Percentiles rank a stretch among this genome's conserved stretches.
Evolutionary conservation across 2,329 filamentous ascomycete genomes (phyloP).

Genomic region (Coniochaeta hoffmannii): DNA sequence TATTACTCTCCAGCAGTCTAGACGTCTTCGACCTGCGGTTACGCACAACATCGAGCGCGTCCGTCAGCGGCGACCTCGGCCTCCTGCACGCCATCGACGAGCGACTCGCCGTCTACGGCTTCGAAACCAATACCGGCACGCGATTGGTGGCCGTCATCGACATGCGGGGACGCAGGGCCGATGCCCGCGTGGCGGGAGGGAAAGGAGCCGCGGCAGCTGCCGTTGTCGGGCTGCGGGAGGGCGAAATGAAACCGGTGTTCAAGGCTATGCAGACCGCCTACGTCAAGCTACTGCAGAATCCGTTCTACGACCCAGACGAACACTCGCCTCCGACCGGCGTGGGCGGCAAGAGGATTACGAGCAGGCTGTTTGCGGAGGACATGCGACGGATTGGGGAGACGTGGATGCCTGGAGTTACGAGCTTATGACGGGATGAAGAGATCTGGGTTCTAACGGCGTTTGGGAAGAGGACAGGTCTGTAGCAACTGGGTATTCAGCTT

Average conservation of each 20-base stretch:
- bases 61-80: conserved; percentile 73
- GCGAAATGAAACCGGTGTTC: conserved; percentile 87
- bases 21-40: conserved; percentile 88
- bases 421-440: conserved; percentile 33
- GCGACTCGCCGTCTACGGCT: conserved; percentile 86
- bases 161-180: conserved; percentile 64
- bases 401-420: conserved; percentile 70
- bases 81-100: conserved; percentile 92
- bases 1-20: conserved; percentile 82
- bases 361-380: conserved; percentile 71
- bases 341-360: conserved; percentile 67
- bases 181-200: conserved; percentile 9
- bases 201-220: conserved; percentile 12
- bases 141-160: conserved; percentile 88
- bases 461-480: too few relatives aligned
- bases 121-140: conserved; percentile 91
- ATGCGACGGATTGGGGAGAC: conserved; percentile 77
- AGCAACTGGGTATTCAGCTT: too few relatives aligned
- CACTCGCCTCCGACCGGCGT: conserved; percentile 52
- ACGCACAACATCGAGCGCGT: conserved; percentile 35
- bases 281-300: conserved; percentile 81
- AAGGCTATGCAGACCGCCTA: conserved; percentile 90
- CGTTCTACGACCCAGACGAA: conserved; percentile 88
- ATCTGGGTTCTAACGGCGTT: not conserved
- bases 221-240: conserved; percentile 63